phyloP scores from a whole-genome alignment of 2,329 filamentous ascomycete genomes.

The Fonsecaea erecta region DNA sequence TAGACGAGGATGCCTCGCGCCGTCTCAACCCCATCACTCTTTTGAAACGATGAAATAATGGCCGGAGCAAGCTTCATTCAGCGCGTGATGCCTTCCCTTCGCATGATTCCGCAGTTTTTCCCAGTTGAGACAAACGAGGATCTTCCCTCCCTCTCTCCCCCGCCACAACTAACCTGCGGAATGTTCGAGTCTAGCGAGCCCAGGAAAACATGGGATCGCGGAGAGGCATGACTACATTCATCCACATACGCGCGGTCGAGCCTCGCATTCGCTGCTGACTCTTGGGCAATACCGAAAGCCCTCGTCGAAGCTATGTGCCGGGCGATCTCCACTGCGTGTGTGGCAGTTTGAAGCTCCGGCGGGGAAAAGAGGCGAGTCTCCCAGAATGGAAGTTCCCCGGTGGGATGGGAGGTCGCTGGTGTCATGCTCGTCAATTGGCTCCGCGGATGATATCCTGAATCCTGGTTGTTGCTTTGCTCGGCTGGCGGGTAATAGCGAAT shows the following conservation, averaged over 20 bases:
- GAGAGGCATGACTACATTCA: not conserved
- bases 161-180: not conserved
- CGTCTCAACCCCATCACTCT: not conserved
- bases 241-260: not conserved
- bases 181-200: not conserved
- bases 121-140: constrained; percentile 19
- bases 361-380: constrained; percentile 6
- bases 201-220: not conserved
- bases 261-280: not conserved
- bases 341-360: constrained; percentile 20
- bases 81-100: constrained; percentile 10
- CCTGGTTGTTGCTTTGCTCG: not conserved
- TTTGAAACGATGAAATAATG: not conserved
- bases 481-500: not conserved
- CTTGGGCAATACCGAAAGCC: not conserved
- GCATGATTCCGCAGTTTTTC: constrained; percentile 29
- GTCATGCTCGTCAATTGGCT: not conserved
- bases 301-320: not conserved
- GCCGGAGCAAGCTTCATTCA: not conserved
- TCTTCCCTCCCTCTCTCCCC: too few species aligned
- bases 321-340: not conserved
- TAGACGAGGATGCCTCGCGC: constrained; percentile 9
- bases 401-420: not conserved
- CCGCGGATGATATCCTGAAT: not conserved
- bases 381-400: constrained; percentile 23